Base-by-base conservation (phyloP, 2,329 filamentous ascomycete species). In the Cladophialophora psammophila region DNA sequence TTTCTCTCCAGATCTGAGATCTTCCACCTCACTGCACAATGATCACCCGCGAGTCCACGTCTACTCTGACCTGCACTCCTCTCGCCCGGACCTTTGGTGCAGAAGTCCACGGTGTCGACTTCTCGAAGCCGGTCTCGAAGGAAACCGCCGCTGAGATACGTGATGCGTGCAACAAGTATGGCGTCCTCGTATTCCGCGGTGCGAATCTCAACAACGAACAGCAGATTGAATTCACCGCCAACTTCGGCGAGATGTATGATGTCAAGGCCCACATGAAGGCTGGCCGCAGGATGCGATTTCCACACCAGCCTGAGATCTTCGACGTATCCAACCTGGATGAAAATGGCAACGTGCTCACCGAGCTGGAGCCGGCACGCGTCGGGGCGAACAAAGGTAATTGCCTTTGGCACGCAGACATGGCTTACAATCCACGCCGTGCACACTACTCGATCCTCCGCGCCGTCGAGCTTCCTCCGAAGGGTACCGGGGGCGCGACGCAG, bases 81-180 rank as follows among this genome's bases (percentile, higher is more conserved):
- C 50, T 63, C n/a, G 35, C 35, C 15, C 52, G 36, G 20, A 63
- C 60, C 20, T 63, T 63, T 26, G 60, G 50, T 13, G 60, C 60
- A 12, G 60, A 63, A 45, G 52, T 63, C 26, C 20, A 34, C n/a
- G 60, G 60, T 1, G 45, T 63, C 26, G 52, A 63, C 60, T 63
- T 63, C 52, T 50, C n/a, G 5, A 63, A 56, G 38, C 48, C 60
- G 4, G 26, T 63, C 6, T 34, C 35, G 34, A 34, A 34, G 15
- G 59, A 62, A 20, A 52, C 53, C 6, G 50, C 40, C n/a, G 36
- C 36, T 18, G 59, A 62, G 48, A 32, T 62, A n/a, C 48, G 20
- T 15, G 45, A 53, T 9, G 59, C 45, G 45, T 26, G 18, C 45
- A 50, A 50, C 45, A 50, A 62, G 53, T 63, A 63, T 48, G 60